Base-by-base conservation (phyloP, 148 eudicot species). In the Silene uniflora region DNA sequence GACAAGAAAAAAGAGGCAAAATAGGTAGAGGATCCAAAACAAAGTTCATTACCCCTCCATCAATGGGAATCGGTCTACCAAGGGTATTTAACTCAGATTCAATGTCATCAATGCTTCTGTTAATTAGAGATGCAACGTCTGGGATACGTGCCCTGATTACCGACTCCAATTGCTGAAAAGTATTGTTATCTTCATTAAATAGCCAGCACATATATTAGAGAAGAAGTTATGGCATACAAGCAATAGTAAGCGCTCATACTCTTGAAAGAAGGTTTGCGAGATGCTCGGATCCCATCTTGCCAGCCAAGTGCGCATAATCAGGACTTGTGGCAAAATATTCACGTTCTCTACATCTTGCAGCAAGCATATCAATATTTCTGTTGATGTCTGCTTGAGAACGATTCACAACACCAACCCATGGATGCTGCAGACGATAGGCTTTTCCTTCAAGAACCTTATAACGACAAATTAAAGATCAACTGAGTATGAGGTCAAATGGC, bases 351-450 rank as follows among this genome's bases (percentile, higher is more conserved):
- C 83, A 74, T 73, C 96, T 85, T 77, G 96, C 96, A 67, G 75
- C 87, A 72, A 84, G 79, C 89, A 93, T 90, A 77, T 91, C 91
- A 22, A 87, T 81, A 73, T 85, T 84, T 77, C 73, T 92, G 73
- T 92, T 92, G 65, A 90, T 83, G 78, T 92, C 97, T 52, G 97
- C 92, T 80, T 92, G 98, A 10, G 98, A 92, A 32, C 96, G 93
- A 77, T 93, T 93, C 67, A 93, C 98, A 71, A 89, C 79, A 55
- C 98, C 98, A 65, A 93, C 93, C 98, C 98, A 93, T 27, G 96
- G 93, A 61, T 77, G 90, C 77, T 91, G 85, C 66, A 93, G 85
- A 66, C 89, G 85, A 56, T 85, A 93, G 58, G 96, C 81, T 83
- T 86, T 89, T 69, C 96, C 98, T 86, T 93, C 98, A 70, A 93